Base-by-base conservation (phyloP, 1,139 yeast genomes). In the Suhomyces kunorum region DNA sequence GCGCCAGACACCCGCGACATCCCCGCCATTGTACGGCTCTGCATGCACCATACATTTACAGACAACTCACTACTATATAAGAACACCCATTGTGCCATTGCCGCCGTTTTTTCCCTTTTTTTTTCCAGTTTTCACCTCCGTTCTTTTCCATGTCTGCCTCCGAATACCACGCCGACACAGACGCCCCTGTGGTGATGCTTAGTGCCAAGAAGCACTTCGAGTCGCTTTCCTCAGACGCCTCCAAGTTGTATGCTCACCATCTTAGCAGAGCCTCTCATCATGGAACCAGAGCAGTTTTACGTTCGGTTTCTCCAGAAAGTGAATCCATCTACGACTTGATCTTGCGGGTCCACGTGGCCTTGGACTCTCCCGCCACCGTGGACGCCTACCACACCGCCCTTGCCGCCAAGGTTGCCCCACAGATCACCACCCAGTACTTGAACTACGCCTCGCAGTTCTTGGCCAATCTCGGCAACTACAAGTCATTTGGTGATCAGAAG, bases 401-500 rank as follows among this genome's bases (percentile, higher is more conserved):
- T 38, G 46, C 44, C 2, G 40, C 42, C 6, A 43, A 44, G 18
- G 51, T 71, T 48, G 17, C 55, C 46, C 41, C 38, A 12, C 63
- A 66, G n/a, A 59, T 60, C 8, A 62, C 61, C 3, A 59, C 61
- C 9, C 60, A 63, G 14, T 86, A 84, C 59, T 66, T 87, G 58
- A 94, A 87, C 57, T 88, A 87, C 54, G 81, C 88, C 7, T 78
- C 90, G 22, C 95, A 87, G 63, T 83, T 88, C 56, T 68, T 88
- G 54, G 72, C 83, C 37, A 88, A 88, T 61, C 71, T 84, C 57
- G 96, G 96, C 47, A 88, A 88, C 61, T 88, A 80, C 71, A 87
- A 87, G 65, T 83, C 94, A 1, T 88, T 88, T 63, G 96, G 96
- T 47, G 96, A 88, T 63, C 79, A 78, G 49, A 88, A 88, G 63